phyloP scores from a whole-genome alignment of 257 asterid genomes.

The Solanum acaule region DNA sequence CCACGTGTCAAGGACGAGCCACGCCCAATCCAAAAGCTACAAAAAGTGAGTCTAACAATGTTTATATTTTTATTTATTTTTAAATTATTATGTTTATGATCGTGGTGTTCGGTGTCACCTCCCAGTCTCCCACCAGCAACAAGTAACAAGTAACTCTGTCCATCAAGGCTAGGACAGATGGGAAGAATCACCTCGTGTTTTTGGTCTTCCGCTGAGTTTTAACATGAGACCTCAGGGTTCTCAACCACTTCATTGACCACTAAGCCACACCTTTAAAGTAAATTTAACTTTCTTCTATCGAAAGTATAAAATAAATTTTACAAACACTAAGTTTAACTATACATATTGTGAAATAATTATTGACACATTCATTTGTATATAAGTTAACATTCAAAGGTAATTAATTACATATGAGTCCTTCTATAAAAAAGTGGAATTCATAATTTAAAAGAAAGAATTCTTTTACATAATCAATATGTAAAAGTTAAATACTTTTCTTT shows the following conservation, averaged over 20 bases:
- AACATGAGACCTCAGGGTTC: not conserved
- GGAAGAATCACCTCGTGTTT: too few relatives aligned
- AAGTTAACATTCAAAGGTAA: too few relatives aligned
- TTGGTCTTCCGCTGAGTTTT: not conserved
- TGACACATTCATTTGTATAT: too few relatives aligned
- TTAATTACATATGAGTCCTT: too few relatives aligned
- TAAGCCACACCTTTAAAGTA: too few relatives aligned
- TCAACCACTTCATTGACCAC: too few relatives aligned
- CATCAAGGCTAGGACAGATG: too few relatives aligned
- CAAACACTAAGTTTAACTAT: too few relatives aligned
- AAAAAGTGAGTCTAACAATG: constrained; percentile 18
- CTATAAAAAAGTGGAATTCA: not conserved
- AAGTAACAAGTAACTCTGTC: not conserved
- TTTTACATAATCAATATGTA: not conserved
- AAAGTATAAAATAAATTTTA: too few relatives aligned
- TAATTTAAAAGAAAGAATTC: not conserved
- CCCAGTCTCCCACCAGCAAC: not conserved
- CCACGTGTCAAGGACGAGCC: constrained; percentile 26
- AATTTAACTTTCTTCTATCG: not conserved
- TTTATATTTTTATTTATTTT: not conserved
- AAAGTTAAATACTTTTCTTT: not conserved
- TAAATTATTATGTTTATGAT: too few relatives aligned
- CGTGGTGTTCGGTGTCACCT: not conserved
- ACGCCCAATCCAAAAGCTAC: constrained; percentile 41
- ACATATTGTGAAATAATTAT: too few relatives aligned